Base-by-base conservation (phyloP, 352 stramenopile genomes). In the Pythium aquatile region DNA sequence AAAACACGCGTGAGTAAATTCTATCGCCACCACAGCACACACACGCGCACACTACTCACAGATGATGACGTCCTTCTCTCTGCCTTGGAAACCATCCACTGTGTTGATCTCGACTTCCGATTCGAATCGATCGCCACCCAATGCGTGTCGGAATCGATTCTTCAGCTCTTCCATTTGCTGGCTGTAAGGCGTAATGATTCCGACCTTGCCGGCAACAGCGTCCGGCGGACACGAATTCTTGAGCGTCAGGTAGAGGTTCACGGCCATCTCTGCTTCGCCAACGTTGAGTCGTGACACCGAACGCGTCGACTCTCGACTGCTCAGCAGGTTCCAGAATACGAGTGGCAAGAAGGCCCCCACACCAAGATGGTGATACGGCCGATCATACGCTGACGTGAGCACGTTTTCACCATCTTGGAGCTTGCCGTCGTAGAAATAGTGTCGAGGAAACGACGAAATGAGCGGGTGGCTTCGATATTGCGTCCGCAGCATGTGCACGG, bases 51-150 rank as follows among this genome's bases (percentile, higher is more conserved):
- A 9, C 42, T 24, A 89, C 81, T 44, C 83, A 95, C 87, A 62
- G 58, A 97, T 96, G 69, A 97, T 96, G 64, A 97, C 93, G 60
- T 97, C 88, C 69, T 97, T 96, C 46, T 96, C 88, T 40, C 88
- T 79, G n/a, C 89, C 91, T 69, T 98, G 91, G 55, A 97, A 97
- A 5, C 90, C 92, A 46, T 98, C 91, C 39, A 97, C 90, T 3
- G 90, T 97, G 63, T 96, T 97, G 73, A 98, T 91, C 72, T 98
- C 91, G 2, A 97, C 83, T 51, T 96, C 87, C 68, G 85, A 70
- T 29, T 91, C 77, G 47, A 78, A 96, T 4, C 74, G 77, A 13
- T 92, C 78, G 14, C 14, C 79, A 14, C 61, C 85, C 14, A 93
- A 70, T 11, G 72, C 66, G 17, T 67, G 68, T 2, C 71, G 72